Evolutionary conservation across 2,329 filamentous ascomycete species (phyloP).

Genomic region (Fusarium sororula): DNA sequence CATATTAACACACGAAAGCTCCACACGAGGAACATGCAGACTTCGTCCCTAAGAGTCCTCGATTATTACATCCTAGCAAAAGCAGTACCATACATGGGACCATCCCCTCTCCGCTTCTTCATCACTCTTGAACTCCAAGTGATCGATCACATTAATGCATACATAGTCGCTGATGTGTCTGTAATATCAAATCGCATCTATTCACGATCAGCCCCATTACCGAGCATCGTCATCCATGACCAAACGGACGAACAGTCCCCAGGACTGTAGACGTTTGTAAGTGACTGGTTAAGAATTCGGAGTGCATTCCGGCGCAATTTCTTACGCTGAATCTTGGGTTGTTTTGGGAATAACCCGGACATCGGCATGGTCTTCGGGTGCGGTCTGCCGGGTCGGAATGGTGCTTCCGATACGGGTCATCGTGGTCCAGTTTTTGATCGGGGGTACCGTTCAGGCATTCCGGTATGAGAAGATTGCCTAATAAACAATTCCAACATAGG

Average conservation of each 20-base stretch:
- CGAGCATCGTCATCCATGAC: neutral
- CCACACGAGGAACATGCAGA: neutral
- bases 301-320: neutral
- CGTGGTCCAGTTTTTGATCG: slow-evolving; percentile 27
- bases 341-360: neutral
- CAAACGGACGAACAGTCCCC: neutral
- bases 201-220: neutral
- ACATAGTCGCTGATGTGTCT: neutral
- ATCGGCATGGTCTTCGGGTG: neutral
- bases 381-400: slow-evolving; percentile 18
- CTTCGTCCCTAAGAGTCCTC: slow-evolving; percentile 1
- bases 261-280: neutral
- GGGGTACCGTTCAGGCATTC: neutral
- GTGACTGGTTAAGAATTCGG: neutral
- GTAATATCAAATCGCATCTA: slow-evolving; percentile 9
- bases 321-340: neutral
- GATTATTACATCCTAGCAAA: neutral
- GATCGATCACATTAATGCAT: slow-evolving; percentile 15
- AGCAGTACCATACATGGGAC: neutral
- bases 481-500: too few relatives aligned
- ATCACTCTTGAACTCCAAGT: neutral
- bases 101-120: slow-evolving; percentile 1
- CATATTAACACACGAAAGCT: neutral
- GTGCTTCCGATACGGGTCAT: slow-evolving; percentile 25
- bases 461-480: neutral